These are phyloP conservation scores for Echeveria elegans DNA, from an alignment of 164 flowering plant species.

Conservation along the genomic window DNA sequence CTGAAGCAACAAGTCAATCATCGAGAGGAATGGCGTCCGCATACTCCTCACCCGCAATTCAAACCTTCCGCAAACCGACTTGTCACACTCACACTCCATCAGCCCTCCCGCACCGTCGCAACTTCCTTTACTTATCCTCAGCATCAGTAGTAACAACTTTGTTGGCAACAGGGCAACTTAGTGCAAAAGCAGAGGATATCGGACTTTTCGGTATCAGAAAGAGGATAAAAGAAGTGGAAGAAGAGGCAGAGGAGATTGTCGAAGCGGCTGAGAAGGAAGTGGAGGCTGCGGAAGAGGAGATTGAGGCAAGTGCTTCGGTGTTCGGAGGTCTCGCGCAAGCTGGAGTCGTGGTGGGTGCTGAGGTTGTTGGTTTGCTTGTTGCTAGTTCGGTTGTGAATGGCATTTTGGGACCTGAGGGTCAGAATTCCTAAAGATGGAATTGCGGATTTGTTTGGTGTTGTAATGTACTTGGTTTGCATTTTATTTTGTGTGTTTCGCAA, in stretches of 20 bases:
- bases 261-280: slow-evolving; percentile 33
- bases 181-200: slow-evolving; percentile 59
- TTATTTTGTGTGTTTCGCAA: no score
- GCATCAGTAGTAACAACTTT: slow-evolving; percentile 31
- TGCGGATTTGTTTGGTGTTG: not conserved
- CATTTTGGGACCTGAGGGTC: slow-evolving; percentile 57
- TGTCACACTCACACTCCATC: slow-evolving; percentile 17
- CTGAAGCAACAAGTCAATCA: not conserved
- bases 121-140: slow-evolving; percentile 34
- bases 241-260: slow-evolving; percentile 56
- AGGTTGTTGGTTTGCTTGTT: slow-evolving; percentile 49
- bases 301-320: slow-evolving; percentile 16
- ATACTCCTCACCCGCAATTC: not conserved
- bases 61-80: not conserved
- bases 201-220: slow-evolving; percentile 70
- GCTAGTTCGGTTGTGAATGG: slow-evolving; percentile 74
- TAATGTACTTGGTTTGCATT: no score
- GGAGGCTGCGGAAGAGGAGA: slow-evolving; percentile 25
- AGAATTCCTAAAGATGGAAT: not conserved
- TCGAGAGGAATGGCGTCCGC: slow-evolving; percentile 1
- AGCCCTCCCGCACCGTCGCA: slow-evolving; percentile 29
- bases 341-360: slow-evolving; percentile 67
- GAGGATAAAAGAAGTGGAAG: slow-evolving; percentile 62
- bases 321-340: slow-evolving; percentile 63
- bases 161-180: slow-evolving; percentile 19